phyloP scores from a whole-genome alignment of 345 rosid genomes.

The Citrus sp. region DNA sequence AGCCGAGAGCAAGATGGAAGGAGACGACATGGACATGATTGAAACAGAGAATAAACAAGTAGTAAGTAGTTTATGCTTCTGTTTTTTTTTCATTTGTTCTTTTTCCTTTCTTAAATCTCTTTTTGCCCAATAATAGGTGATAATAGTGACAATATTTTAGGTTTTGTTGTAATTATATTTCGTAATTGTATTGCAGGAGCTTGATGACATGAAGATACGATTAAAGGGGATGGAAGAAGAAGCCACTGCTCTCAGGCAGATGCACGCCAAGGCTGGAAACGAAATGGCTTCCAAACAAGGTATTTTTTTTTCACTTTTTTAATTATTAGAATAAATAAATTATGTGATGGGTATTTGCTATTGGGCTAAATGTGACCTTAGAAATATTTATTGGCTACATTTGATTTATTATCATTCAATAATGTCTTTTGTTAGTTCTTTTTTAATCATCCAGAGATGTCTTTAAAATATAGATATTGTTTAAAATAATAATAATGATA shows the following conservation, averaged over 20 bases:
- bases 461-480: no score
- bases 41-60: constrained; percentile 30
- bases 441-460: neutral
- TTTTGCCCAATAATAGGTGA: no score
- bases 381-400: no score
- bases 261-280: constrained; percentile 56
- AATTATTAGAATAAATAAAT: neutral
- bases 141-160: neutral
- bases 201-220: constrained; percentile 48
- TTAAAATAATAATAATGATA: neutral
- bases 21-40: constrained; percentile 40
- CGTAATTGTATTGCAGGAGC: constrained; percentile 33
- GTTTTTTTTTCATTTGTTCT: neutral
- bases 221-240: constrained; percentile 65
- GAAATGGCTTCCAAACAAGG: constrained; percentile 53
- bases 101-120: neutral
- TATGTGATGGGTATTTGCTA: neutral
- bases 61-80: constrained; percentile 9
- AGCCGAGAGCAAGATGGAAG: constrained; percentile 25
- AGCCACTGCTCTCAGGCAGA: constrained; percentile 53
- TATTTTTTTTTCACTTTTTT: neutral
- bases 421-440: neutral
- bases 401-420: neutral
- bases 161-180: neutral
- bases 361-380: neutral